Conservation (phyloP, 75 land plant species). For the Adiantum capillusveneris region DNA sequence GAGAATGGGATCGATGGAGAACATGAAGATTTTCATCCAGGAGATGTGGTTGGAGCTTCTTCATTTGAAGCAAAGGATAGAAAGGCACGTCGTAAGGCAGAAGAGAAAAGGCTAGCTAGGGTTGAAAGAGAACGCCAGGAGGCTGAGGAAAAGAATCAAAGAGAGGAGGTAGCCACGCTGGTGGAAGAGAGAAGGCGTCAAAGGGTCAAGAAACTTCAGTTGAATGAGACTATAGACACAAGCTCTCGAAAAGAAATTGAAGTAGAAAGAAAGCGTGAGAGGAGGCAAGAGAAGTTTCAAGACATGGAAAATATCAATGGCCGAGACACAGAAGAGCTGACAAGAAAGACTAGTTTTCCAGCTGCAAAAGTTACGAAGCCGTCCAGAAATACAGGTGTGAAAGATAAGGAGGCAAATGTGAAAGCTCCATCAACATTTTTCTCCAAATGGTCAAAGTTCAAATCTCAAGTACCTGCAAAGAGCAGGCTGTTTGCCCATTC, state of each 20-base stretch:
- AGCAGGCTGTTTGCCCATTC: no score
- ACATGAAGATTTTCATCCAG: conserved; percentile 7
- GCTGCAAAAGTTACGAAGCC: not conserved
- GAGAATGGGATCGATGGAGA: not conserved
- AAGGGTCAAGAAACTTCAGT: conserved; percentile 26
- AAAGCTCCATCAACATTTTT: not conserved
- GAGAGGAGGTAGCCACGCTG: conserved; percentile 36
- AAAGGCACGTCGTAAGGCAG: conserved; percentile 36
- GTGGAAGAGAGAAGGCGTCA: conserved; percentile 43
- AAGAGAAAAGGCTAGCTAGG: conserved; percentile 38
- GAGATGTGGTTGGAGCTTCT: conserved; percentile 15
- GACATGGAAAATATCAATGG: conserved; percentile 10
- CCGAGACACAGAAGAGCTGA: conserved; percentile 7
- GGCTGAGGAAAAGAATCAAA: conserved; percentile 37
- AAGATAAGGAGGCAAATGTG: not conserved
- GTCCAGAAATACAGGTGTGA: not conserved
- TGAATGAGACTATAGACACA: conserved; percentile 22
- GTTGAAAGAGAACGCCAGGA: conserved; percentile 27
- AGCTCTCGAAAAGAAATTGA: conserved; percentile 16
- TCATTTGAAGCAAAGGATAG: conserved; percentile 18
- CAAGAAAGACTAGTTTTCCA: conserved; percentile 1
- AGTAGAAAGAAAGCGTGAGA: conserved; percentile 17
- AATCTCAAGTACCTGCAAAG: no score
- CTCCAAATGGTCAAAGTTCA: not conserved
- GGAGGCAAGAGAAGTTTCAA: conserved; percentile 14